Evolutionary conservation across 2,329 filamentous ascomycete genomes (phyloP).

Genomic region (Sclerotinia subarctica): DNA sequence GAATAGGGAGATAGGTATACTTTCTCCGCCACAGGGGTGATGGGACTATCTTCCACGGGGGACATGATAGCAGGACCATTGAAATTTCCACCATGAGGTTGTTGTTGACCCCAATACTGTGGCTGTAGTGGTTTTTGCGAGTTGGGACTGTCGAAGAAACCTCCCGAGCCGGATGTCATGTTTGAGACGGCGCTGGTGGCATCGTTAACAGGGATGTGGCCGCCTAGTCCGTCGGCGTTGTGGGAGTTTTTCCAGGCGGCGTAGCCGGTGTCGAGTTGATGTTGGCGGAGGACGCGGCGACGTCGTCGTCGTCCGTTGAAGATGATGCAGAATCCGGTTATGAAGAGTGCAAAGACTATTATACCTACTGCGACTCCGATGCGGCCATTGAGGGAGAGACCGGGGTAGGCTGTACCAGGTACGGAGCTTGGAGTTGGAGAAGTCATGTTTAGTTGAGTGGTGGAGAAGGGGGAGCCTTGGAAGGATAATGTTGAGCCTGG

Average conservation of each 20-base stretch:
- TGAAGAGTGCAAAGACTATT: constrained; percentile 47
- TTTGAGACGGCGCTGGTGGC: constrained; percentile 31
- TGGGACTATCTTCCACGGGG: constrained; percentile 25
- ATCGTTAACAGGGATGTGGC: constrained; percentile 18
- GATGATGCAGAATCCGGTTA: constrained; percentile 53
- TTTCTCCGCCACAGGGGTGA: constrained; percentile 40
- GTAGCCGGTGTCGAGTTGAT: constrained; percentile 31
- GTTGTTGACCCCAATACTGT: constrained; percentile 43
- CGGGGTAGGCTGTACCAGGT: constrained; percentile 25
- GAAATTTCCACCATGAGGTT: constrained; percentile 40
- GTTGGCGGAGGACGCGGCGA: constrained; percentile 48
- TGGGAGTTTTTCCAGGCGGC: constrained; percentile 29
- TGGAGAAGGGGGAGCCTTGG: constrained; percentile 52
- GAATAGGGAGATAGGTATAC: constrained; percentile 59
- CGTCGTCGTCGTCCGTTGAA: constrained; percentile 55
- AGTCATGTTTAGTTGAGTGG: constrained; percentile 48
- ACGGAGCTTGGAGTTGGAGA: constrained; percentile 44
- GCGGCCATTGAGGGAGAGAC: constrained; percentile 52
- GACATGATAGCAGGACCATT: constrained; percentile 12
- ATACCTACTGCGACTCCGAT: constrained; percentile 57
- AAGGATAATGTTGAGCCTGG: constrained; percentile 49
- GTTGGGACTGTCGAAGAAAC: constrained; percentile 48
- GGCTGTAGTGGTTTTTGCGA: constrained; percentile 52
- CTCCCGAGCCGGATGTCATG: constrained; percentile 39
- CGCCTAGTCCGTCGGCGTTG: constrained; percentile 12